These are phyloP conservation scores for Nasturtium officinale DNA, from an alignment of 345 rosid genomes.

Conservation along the genomic window DNA sequence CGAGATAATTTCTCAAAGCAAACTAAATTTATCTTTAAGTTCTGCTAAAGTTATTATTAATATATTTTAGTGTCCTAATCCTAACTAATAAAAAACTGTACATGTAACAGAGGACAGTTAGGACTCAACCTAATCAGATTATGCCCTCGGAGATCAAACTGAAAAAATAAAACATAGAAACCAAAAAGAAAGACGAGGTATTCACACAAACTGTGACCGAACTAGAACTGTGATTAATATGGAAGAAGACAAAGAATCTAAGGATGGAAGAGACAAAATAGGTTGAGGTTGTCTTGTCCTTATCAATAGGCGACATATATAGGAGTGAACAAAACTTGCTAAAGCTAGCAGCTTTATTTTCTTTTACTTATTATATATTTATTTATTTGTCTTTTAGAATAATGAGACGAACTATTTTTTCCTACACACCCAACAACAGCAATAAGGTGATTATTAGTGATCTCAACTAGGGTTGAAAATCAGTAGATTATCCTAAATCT, in stretches of 20 bases:
- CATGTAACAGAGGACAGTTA: neutral
- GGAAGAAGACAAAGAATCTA: conserved; percentile 38
- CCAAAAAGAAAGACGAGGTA: neutral
- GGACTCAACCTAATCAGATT: neutral
- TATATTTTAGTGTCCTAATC: neutral
- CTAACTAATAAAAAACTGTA: neutral
- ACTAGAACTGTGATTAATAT: conserved; percentile 17
- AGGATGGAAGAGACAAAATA: conserved; percentile 31
- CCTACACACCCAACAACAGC: conserved; percentile 23
- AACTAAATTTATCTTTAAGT: neutral
- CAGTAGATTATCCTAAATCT: too few relatives aligned
- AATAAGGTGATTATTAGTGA: conserved; percentile 47
- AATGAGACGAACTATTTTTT: neutral
- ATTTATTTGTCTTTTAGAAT: conserved; percentile 33
- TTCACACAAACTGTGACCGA: conserved; percentile 23
- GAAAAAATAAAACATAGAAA: neutral
- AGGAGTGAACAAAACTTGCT: conserved; percentile 31
- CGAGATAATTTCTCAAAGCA: conserved; percentile 33
- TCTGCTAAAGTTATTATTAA: neutral
- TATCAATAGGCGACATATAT: conserved; percentile 44
- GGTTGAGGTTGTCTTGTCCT: conserved; percentile 39
- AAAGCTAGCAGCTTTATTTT: conserved; percentile 25
- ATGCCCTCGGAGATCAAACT: neutral
- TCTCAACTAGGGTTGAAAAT: too few relatives aligned
- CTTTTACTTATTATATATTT: neutral